These are phyloP conservation scores for Xylaria hypoxylon DNA, from an alignment of 2,329 filamentous ascomycete genomes.

Conservation along the genomic window DNA sequence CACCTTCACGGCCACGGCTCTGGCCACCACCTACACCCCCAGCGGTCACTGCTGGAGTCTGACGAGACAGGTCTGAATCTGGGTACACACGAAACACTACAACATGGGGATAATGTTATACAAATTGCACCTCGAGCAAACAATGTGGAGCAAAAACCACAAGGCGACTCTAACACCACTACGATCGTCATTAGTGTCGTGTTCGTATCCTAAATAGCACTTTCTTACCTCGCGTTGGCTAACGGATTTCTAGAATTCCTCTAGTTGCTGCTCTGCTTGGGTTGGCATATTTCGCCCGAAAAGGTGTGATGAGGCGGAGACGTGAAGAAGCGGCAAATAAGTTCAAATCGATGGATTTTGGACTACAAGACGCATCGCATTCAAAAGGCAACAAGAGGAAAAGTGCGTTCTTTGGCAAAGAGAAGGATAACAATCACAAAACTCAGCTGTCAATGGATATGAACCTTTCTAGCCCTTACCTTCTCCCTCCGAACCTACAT, in stretches of 20 bases:
- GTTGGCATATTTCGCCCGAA: constrained; percentile 81
- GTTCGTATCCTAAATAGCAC: constrained; percentile 63
- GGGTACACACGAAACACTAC: constrained; percentile 17
- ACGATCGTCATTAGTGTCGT: constrained; percentile 76
- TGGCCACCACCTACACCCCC: constrained; percentile 43
- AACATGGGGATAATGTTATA: constrained; percentile 30
- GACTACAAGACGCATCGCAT: constrained; percentile 71
- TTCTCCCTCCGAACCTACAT: constrained; percentile 86
- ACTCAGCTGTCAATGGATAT: constrained; percentile 77
- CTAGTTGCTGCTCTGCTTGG: constrained; percentile 73
- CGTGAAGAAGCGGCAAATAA: constrained; percentile 87
- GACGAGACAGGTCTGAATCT: constrained; percentile 32
- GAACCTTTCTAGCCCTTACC: constrained; percentile 84
- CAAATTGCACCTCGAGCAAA: constrained; percentile 44
- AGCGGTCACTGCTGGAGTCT: constrained; percentile 34
- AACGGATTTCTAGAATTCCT: constrained; percentile 72
- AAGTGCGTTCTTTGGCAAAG: constrained; percentile 63
- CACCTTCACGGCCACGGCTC: constrained; percentile 45
- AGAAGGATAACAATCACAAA: constrained; percentile 63
- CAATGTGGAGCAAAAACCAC: constrained; percentile 70
- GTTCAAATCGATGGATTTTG: constrained; percentile 93
- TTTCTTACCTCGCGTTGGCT: constrained; percentile 31
- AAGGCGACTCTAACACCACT: constrained; percentile 63
- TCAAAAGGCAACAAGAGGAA: constrained; percentile 59
- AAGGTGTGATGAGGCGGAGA: constrained; percentile 76